Percentiles rank a stretch among this genome's conserved stretches.
Conservation (phyloP, 208 protist species). For the Acanthamoeba divionensis region DNA sequence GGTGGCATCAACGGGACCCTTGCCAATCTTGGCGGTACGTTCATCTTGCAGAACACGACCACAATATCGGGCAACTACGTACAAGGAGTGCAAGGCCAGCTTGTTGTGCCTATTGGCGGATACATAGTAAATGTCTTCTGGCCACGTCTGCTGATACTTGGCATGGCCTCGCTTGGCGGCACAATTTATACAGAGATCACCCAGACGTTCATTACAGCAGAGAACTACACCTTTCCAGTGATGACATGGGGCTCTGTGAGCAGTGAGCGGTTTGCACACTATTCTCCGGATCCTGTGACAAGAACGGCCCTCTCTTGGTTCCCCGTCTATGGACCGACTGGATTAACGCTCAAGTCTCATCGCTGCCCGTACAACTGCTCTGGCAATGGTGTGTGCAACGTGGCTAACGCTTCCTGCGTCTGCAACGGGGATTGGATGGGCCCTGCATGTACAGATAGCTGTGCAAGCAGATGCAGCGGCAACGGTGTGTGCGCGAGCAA, state of each 20-base stretch:
- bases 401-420: not conserved
- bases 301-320: not conserved
- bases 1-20: not conserved
- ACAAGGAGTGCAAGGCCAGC: not conserved
- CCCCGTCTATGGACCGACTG: not conserved
- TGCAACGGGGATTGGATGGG: not conserved
- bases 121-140: not conserved
- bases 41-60: not conserved
- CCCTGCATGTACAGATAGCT: not conserved
- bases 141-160: not conserved
- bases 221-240: not conserved
- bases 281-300: not conserved
- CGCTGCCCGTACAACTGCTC: constrained; percentile 32
- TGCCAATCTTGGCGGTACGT: not conserved
- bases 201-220: not conserved
- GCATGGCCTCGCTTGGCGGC: not conserved
- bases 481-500: not conserved
- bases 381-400: not conserved
- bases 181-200: not conserved
- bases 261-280: not conserved
- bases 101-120: not conserved
- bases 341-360: not conserved
- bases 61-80: not conserved
- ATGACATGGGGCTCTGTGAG: not conserved
- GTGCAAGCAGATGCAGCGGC: not conserved